Percentiles rank a stretch among this genome's conserved stretches.
phyloP scores from a whole-genome alignment of 208 protist species.

The Naegleria lovaniensis region DNA sequence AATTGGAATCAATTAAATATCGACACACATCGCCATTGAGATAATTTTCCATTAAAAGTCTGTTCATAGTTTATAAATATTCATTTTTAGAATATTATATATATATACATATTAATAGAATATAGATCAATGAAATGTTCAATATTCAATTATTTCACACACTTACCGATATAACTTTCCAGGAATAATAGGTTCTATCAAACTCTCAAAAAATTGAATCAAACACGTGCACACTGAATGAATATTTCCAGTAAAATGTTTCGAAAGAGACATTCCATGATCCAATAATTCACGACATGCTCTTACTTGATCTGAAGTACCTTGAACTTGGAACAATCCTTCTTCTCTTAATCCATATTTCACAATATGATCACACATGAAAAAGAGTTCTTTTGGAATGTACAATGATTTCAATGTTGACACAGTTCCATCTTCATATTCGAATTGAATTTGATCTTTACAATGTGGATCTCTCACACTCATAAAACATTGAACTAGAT shows the following conservation, averaged over 20 bases:
- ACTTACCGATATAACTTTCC: neutral
- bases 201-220: conserved; percentile 14
- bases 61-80: neutral
- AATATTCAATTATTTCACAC: no score
- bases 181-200: neutral
- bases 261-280: neutral
- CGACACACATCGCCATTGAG: neutral
- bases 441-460: neutral
- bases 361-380: neutral
- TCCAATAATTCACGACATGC: neutral
- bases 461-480: neutral
- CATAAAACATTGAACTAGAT: neutral
- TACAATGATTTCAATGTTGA: neutral
- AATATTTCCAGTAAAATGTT: neutral
- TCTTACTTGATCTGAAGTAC: neutral
- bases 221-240: neutral
- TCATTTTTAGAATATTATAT: neutral
- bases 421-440: neutral
- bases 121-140: no score
- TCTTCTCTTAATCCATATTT: conserved; percentile 19
- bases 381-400: conserved; percentile 20
- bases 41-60: neutral
- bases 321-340: neutral
- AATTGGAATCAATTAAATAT: neutral
- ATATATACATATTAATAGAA: no score